Base-by-base conservation (phyloP, 768 basidiomycete genomes). In the Termitomyces sp. region DNA sequence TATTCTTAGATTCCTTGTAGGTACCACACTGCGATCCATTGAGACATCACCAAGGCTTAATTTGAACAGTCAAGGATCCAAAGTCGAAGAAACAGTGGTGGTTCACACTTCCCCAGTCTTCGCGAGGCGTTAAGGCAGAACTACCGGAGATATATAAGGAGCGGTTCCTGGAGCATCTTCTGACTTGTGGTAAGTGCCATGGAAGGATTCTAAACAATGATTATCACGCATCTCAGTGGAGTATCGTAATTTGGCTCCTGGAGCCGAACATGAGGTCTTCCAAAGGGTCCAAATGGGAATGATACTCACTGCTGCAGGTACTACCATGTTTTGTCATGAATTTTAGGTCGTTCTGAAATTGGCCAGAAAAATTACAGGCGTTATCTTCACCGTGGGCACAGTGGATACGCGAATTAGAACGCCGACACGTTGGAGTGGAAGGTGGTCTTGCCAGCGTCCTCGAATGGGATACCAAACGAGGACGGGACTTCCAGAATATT, bases 281-380 rank as follows among this genome's bases (percentile, higher is more conserved):
- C 86, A 89, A 62, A 77, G 91, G 28, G 91, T 94, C 15, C 91
- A 94, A 62, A 68, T 93, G 41, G 91, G 91, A 53, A 83, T 90
- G 73, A 74, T 82, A 15, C 74, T 94, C 47, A 86, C 86, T 8
- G 79, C 84, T 21, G 86, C 89, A 66, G 88, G 89, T 86, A 63
- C 45, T 72, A 62, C 23, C 12, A 30, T 17, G 15, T 35, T 26
- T 21, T 12, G 7, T 26, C n/a, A 6, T 50, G 61, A 26, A n/a
- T 23, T 40, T 37, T 35, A 11, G 28, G 11, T 43, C 28, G 53
- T 19, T 50, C 47, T 58, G 42, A 50, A 11, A 40, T 9, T 42
- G 50, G 11, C 12, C 67, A 86, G 91, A 94, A 69, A 91, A 90
- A 71, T 68, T 92, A 19, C 87, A 89, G 61, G 91, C 91, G 0